phyloP scores from a whole-genome alignment of 1,284 basidiomycete species.

The Trichosporon coremiiforme region DNA sequence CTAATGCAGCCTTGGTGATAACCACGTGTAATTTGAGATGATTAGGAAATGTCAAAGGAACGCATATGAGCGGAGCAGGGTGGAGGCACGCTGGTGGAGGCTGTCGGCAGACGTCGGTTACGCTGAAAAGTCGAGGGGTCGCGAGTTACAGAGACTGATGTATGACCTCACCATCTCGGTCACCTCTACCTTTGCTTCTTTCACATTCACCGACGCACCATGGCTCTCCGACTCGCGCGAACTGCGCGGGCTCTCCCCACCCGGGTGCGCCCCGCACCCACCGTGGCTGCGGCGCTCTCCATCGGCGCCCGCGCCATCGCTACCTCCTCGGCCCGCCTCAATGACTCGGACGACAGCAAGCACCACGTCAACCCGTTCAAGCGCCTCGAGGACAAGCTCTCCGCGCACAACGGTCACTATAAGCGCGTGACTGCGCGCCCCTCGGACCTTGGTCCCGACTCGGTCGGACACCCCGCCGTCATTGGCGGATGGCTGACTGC shows the following conservation, averaged over 20 bases:
- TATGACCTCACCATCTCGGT: conserved; percentile 9
- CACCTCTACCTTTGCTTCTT: neutral
- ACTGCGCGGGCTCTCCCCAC: neutral
- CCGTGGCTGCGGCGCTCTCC: neutral
- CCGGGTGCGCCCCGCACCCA: neutral
- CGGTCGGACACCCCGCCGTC: conserved; percentile 65
- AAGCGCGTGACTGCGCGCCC: conserved; percentile 63
- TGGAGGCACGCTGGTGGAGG: conserved; percentile 9
- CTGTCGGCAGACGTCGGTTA: neutral
- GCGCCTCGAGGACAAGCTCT: conserved; percentile 16
- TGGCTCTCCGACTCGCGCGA: conserved; percentile 1
- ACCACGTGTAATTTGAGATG: neutral
- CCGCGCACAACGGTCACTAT: conserved; percentile 30
- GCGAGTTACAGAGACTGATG: neutral
- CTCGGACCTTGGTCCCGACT: conserved; percentile 62
- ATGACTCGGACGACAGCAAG: neutral
- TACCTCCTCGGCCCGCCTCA: neutral
- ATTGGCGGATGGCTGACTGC: conserved; percentile 78
- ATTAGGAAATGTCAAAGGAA: neutral
- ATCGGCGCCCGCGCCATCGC: neutral
- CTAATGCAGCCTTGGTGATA: neutral
- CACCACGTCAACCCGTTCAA: conserved; percentile 24
- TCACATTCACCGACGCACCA: conserved; percentile 16
- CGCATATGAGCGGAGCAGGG: neutral
- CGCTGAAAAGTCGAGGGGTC: neutral